Conservation (phyloP, 176 grass and related monocot species). For the Phyllostachys edulis region DNA sequence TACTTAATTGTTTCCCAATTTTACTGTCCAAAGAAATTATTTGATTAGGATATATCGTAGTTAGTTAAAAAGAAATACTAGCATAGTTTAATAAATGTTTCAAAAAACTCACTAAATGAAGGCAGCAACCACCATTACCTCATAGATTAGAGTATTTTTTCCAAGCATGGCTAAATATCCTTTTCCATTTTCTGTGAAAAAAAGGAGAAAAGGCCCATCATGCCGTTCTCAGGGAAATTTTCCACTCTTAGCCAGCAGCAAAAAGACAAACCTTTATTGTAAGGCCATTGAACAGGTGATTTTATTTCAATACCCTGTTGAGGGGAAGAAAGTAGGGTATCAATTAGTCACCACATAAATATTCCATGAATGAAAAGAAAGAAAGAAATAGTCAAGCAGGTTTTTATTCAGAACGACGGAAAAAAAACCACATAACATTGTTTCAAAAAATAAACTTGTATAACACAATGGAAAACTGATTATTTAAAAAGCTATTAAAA, state of each 20-base stretch:
- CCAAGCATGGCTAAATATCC: constrained; percentile 89
- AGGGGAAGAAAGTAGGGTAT: constrained; percentile 19
- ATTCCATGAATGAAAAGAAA: background rate
- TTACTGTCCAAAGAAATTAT: background rate
- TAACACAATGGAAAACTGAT: background rate
- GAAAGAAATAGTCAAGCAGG: background rate
- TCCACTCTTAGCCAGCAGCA: constrained; percentile 96
- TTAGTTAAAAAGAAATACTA: constrained; percentile 1
- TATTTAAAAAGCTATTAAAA: background rate
- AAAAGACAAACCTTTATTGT: constrained; percentile 86
- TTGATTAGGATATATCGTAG: background rate
- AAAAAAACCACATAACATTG: background rate
- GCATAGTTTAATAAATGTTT: constrained; percentile 1
- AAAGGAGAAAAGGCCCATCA: constrained; percentile 98
- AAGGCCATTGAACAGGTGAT: constrained; percentile 89
- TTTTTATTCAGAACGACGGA: background rate
- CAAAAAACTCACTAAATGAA: background rate
- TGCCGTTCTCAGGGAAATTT: constrained; percentile 70
- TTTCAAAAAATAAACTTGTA: background rate
- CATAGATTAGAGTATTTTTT: constrained; percentile 81
- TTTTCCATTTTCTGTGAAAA: constrained; percentile 88
- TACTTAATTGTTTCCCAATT: constrained; percentile 17
- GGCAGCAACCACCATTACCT: constrained; percentile 50
- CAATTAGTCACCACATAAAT: constrained; percentile 31
- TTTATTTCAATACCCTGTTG: constrained; percentile 87